Conservation (phyloP, 495 filamentous ascomycete genomes). For the Daldinia loculata region DNA sequence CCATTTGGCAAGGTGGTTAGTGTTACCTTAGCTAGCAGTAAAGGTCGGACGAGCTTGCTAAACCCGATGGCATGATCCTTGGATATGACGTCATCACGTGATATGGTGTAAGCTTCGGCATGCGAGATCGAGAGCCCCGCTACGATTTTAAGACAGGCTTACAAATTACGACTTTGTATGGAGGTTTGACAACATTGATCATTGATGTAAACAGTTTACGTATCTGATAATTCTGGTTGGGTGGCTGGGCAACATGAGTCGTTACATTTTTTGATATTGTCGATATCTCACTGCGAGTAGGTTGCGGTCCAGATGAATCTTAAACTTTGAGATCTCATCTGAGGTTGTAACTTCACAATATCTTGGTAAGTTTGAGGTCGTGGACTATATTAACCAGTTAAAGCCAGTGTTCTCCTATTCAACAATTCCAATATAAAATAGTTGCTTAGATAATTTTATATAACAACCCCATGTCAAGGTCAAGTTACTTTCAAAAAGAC, state of each 20-base stretch:
- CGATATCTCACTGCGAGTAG: neutral
- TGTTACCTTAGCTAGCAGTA: neutral
- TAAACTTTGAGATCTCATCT: neutral
- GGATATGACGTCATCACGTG: slow-evolving; percentile 43
- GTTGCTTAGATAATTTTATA: no score
- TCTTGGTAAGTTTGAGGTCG: neutral
- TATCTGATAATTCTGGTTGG: no score
- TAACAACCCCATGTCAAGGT: neutral
- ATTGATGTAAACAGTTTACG: no score
- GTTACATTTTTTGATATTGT: neutral
- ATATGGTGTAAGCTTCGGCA: slow-evolving; percentile 34
- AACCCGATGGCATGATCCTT: slow-evolving; percentile 34
- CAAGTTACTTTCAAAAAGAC: neutral
- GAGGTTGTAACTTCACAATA: neutral
- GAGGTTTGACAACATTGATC: neutral
- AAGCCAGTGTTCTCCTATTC: neutral
- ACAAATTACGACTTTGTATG: slow-evolving; percentile 19
- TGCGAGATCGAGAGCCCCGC: slow-evolving; percentile 13
- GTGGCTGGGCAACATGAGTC: neutral
- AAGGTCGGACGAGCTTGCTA: slow-evolving; percentile 27
- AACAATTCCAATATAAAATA: neutral
- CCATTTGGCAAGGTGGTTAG: neutral
- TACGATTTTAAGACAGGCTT: slow-evolving; percentile 6
- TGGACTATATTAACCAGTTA: neutral
- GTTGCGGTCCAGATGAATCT: neutral